phyloP scores from a whole-genome alignment of 352 stramenopile genomes.

The Phytophthora fragariaefolia region DNA sequence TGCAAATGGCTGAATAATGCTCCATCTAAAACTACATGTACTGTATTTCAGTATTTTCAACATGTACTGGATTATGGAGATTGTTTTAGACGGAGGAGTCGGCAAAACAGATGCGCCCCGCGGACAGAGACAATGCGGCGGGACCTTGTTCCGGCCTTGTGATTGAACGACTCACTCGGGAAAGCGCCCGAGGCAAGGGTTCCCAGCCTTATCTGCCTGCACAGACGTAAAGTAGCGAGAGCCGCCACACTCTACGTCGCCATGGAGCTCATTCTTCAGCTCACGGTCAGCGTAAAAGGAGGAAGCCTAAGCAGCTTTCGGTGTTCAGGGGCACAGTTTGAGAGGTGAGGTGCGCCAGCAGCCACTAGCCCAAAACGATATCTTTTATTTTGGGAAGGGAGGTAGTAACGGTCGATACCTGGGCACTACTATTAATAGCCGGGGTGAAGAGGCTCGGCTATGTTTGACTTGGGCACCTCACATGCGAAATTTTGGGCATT shows the following conservation, averaged over 20 bases:
- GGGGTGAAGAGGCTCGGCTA: background rate
- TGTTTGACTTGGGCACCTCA: conserved; percentile 14
- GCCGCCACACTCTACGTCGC: background rate
- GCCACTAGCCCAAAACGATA: conserved; percentile 21
- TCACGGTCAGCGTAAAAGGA: no score
- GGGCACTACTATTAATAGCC: no score
- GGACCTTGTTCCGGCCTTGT: conserved; percentile 9
- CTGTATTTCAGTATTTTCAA: no score
- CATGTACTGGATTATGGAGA: no score
- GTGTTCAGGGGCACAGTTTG: background rate
- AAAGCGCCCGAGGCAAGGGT: background rate
- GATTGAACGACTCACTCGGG: background rate
- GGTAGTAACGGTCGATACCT: no score
- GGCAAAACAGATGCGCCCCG: background rate
- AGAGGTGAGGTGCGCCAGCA: background rate
- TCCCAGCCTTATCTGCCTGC: background rate
- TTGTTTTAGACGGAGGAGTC: background rate
- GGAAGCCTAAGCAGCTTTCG: no score
- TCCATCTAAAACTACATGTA: no score
- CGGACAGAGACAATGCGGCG: conserved; percentile 1
- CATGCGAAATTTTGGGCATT: conserved; percentile 30
- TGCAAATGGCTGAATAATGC: no score
- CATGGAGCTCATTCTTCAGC: no score
- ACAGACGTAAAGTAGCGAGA: conserved; percentile 1
- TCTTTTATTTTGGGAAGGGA: conserved; percentile 28